A percentile compares a stretch with the other conserved stretches of the same genome.
phyloP scores from a whole-genome alignment of 2,329 filamentous ascomycete species.

The Talaromyces sp. region DNA sequence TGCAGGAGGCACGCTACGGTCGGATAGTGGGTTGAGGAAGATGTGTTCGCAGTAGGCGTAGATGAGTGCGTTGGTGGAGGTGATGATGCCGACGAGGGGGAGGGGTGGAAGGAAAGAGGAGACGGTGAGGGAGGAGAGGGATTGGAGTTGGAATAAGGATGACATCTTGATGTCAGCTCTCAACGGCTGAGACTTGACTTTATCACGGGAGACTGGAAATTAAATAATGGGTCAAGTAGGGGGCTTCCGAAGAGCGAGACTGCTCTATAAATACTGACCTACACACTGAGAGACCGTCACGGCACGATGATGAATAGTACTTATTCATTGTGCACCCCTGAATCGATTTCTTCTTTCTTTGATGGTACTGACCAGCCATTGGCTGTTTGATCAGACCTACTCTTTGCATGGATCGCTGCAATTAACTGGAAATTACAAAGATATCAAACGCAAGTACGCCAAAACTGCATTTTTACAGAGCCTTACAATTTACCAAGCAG shows the following conservation, averaged over 20 bases:
- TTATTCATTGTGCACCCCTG: neutral
- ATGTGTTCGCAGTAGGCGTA: conserved; percentile 8
- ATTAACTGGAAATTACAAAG: too few species aligned
- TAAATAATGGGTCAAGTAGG: neutral
- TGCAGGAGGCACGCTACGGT: neutral
- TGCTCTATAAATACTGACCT: neutral
- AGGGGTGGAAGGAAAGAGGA: conserved; percentile 8
- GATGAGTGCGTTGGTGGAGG: conserved; percentile 10
- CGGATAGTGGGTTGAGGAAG: conserved; percentile 5
- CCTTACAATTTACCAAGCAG: too few species aligned
- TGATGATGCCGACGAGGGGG: conserved; percentile 9
- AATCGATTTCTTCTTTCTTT: neutral
- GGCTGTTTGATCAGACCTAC: neutral
- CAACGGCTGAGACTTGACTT: neutral
- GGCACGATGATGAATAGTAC: neutral
- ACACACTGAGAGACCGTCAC: neutral
- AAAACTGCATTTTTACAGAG: too few species aligned
- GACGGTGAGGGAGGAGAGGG: conserved; percentile 6
- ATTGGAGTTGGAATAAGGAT: neutral
- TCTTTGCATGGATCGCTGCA: too few species aligned
- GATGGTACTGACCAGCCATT: neutral
- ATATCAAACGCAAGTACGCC: too few species aligned
- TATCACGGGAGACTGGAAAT: neutral
- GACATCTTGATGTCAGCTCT: neutral
- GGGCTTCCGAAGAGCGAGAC: neutral